Conservation (phyloP, 2,329 filamentous ascomycete genomes). For the Pseudohalonectria lignicola region DNA sequence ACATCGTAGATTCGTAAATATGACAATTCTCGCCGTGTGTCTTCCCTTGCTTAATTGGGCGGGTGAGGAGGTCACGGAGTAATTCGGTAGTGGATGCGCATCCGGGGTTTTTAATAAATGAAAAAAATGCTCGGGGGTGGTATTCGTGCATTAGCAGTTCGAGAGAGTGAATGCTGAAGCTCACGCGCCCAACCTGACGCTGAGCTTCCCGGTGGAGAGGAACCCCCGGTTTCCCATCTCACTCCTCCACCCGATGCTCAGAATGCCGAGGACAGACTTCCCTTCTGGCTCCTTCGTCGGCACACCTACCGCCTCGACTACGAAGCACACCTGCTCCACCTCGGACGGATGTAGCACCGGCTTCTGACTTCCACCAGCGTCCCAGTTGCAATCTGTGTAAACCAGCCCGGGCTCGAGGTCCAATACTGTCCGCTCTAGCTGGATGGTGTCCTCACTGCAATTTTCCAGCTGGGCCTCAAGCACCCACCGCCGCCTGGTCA, state of each 20-base stretch:
- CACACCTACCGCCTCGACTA: conserved; percentile 36
- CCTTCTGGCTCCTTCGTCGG: conserved; percentile 21
- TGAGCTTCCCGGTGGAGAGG: conserved; percentile 76
- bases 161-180: not conserved
- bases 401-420: conserved; percentile 39
- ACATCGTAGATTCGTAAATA: too few species aligned
- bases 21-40: too few species aligned
- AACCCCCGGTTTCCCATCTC: conserved; percentile 84
- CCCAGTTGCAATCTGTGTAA: conserved; percentile 47
- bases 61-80: too few species aligned
- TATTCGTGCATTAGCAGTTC: too few species aligned
- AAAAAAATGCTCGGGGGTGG: too few species aligned
- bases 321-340: conserved; percentile 55
- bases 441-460: conserved; percentile 71
- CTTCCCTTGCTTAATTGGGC: too few species aligned
- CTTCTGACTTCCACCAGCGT: conserved; percentile 20
- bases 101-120: too few species aligned
- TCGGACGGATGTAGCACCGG: conserved; percentile 52
- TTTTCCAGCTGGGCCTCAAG: conserved; percentile 95
- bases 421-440: conserved; percentile 57
- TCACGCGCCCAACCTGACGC: conserved; percentile 27
- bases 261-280: conserved; percentile 57
- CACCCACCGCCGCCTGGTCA: conserved; percentile 43
- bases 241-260: conserved; percentile 80
- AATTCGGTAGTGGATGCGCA: too few species aligned